Conservation (phyloP, 768 basidiomycete species). For the Chalciporus piperatus region DNA sequence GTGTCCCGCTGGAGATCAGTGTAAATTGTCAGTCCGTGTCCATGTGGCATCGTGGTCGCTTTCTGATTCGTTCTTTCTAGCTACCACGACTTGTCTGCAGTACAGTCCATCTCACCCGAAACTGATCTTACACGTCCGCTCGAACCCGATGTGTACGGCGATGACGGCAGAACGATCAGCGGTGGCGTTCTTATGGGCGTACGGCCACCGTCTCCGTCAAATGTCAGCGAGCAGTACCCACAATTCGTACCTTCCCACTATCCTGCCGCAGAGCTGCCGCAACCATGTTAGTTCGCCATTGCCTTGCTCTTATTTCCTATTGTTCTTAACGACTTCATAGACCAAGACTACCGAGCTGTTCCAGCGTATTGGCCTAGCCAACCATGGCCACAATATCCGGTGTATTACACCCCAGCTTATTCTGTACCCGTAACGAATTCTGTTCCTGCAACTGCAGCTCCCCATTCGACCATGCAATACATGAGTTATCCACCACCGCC, state of each 20-base stretch:
- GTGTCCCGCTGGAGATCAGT: slow-evolving; percentile 42
- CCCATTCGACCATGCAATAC: slow-evolving; percentile 1
- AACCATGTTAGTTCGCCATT: slow-evolving; percentile 30
- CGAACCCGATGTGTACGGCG: slow-evolving; percentile 3
- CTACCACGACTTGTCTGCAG: slow-evolving; percentile 20
- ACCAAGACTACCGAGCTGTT: neutral
- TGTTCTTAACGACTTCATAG: slow-evolving; percentile 8
- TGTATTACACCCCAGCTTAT: slow-evolving; percentile 30
- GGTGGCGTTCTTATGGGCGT: slow-evolving; percentile 23
- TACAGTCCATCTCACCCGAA: slow-evolving; percentile 19
- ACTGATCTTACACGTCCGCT: slow-evolving; percentile 5
- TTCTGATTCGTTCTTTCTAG: slow-evolving; percentile 7
- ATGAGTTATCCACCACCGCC: neutral
- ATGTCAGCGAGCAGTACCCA: neutral
- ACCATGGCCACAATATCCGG: slow-evolving; percentile 17
- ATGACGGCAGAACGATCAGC: slow-evolving; percentile 22
- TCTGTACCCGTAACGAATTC: slow-evolving; percentile 17
- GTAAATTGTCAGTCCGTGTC: slow-evolving; percentile 38
- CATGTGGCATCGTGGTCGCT: neutral
- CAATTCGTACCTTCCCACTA: slow-evolving; percentile 25
- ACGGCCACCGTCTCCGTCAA: slow-evolving; percentile 13
- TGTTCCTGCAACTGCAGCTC: neutral
- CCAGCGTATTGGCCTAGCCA: slow-evolving; percentile 15
- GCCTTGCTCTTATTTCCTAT: neutral
- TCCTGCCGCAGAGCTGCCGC: slow-evolving; percentile 30